Evolutionary conservation across 768 basidiomycete genomes (phyloP).

Genomic region (Lentinula sp.): DNA sequence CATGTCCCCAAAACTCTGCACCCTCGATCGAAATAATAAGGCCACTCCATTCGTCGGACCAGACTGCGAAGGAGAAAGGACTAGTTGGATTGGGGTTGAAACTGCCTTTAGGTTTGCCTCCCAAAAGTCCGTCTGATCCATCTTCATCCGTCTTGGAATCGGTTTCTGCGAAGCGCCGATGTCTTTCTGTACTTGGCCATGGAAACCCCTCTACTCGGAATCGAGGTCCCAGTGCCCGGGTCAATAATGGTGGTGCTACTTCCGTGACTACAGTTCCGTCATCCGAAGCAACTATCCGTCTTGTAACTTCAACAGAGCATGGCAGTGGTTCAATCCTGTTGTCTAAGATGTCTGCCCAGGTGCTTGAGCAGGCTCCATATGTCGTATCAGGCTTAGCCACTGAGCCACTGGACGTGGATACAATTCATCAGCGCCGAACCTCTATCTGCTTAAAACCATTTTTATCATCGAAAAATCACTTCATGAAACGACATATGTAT

Average conservation of each 20-base stretch:
- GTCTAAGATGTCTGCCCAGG: background rate
- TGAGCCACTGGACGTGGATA: background rate
- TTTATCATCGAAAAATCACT: background rate
- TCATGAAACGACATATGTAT: background rate
- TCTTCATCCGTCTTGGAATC: background rate
- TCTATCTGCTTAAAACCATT: background rate
- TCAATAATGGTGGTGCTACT: background rate
- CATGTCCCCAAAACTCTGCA: background rate
- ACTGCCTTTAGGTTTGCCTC: background rate
- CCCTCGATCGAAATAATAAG: background rate
- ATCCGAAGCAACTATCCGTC: background rate
- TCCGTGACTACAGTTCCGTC: background rate
- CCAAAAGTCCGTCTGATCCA: background rate
- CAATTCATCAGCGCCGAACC: background rate
- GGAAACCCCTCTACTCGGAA: background rate
- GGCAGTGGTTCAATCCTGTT: too few species aligned
- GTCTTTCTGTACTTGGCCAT: background rate
- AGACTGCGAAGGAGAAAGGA: background rate
- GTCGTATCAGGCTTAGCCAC: background rate
- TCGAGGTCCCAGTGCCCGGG: background rate
- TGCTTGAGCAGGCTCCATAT: background rate
- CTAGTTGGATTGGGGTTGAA: background rate
- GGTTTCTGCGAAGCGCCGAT: background rate
- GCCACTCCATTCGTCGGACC: background rate
- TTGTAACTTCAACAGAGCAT: background rate